phyloP scores from a whole-genome alignment of 148 eudicot species.

The Gaultheria prostrata region DNA sequence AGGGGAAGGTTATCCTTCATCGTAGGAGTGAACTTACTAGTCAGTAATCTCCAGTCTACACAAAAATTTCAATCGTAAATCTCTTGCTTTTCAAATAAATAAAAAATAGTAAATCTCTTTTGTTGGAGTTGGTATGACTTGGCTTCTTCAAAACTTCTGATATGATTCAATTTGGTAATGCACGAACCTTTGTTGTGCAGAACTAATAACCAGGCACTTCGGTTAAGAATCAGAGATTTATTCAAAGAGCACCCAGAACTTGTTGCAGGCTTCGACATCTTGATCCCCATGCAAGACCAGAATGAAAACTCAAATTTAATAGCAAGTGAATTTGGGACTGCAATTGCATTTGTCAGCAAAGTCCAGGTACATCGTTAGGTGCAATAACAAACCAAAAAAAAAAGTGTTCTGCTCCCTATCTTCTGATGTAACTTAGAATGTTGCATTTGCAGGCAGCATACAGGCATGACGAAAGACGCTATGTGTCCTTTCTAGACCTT shows the following conservation, averaged over 20 bases:
- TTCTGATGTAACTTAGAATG: neutral
- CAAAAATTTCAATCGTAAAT: neutral
- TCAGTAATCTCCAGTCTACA: neutral
- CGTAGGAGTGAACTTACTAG: neutral
- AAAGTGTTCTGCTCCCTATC: neutral
- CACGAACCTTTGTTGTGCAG: constrained; percentile 9
- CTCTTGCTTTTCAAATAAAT: too few species aligned
- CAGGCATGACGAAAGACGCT: neutral
- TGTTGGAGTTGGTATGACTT: neutral
- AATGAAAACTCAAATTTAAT: neutral
- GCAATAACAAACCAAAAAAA: neutral
- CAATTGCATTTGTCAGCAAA: neutral
- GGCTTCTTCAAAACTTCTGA: neutral
- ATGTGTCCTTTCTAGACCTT: too few species aligned
- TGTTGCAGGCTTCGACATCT: neutral
- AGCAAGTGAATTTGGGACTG: neutral
- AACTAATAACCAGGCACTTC: neutral
- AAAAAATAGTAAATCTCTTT: too few species aligned
- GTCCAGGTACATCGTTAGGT: constrained; percentile 7
- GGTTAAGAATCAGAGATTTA: neutral
- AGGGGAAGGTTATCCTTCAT: neutral
- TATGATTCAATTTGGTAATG: neutral
- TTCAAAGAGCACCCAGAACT: constrained; percentile 7
- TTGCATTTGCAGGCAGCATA: constrained; percentile 10
- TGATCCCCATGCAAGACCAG: neutral